A percentile compares a stretch with the other conserved stretches of the same genome.
Evolutionary conservation across 176 grass and related monocot species (phyloP).

Genomic region (Panicum miliaceum): DNA sequence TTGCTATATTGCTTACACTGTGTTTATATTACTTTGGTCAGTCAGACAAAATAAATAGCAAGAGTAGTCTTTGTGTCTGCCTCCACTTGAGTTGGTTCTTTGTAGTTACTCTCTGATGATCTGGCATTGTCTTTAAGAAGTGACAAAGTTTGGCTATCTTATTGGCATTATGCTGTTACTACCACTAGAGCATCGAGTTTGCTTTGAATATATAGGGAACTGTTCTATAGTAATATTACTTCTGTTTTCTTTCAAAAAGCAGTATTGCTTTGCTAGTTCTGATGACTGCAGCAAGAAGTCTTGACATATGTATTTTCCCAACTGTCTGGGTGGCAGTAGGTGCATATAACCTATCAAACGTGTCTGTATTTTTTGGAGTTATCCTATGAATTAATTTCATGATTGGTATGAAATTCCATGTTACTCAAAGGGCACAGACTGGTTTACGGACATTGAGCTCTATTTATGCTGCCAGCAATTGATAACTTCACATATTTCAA

Average conservation of each 20-base stretch:
- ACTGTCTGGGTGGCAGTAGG: background rate
- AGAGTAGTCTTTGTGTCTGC: background rate
- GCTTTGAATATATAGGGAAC: constrained; percentile 7
- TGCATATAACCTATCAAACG: background rate
- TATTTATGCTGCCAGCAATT: constrained; percentile 3
- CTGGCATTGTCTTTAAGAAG: background rate
- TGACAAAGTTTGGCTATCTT: background rate
- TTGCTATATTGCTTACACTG: background rate
- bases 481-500: constrained; percentile 21
- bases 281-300: background rate
- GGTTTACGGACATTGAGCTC: background rate
- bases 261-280: constrained; percentile 5
- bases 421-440: no score
- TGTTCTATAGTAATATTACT: background rate
- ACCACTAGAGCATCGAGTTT: background rate
- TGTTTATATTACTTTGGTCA: background rate
- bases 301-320: background rate
- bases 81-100: background rate
- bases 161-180: background rate
- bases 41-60: background rate
- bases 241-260: background rate
- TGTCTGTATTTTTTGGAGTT: background rate
- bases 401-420: background rate
- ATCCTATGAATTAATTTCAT: constrained; percentile 11
- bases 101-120: background rate